Evolutionary conservation across 2,329 filamentous ascomycete genomes (phyloP).

Genomic region (Aspergillus felis): DNA sequence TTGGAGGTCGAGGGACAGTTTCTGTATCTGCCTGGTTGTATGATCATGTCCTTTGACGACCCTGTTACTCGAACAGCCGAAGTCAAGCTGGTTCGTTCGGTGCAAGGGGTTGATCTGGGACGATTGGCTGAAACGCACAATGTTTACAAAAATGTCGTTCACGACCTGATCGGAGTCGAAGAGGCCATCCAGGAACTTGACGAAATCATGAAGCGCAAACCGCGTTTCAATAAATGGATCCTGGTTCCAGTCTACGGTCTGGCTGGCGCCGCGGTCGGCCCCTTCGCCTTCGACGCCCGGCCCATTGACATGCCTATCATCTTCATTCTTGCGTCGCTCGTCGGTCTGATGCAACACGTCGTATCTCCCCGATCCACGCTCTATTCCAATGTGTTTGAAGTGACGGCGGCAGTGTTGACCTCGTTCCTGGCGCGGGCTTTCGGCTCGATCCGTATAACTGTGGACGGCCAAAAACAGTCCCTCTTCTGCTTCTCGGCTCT

Average conservation of each 20-base stretch:
- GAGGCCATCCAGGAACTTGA: conserved; percentile 39
- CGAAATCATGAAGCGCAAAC: conserved; percentile 52
- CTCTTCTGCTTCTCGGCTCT: conserved; percentile 67
- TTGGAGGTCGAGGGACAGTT: conserved; percentile 86
- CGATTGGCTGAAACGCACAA: conserved; percentile 40
- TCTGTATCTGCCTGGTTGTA: conserved; percentile 60
- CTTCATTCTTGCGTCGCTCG: conserved; percentile 68
- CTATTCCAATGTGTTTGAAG: conserved; percentile 60
- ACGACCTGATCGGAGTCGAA: conserved; percentile 41
- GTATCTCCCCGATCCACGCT: conserved; percentile 71
- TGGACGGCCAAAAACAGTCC: conserved; percentile 15
- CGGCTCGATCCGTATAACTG: conserved; percentile 54
- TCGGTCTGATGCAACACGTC: conserved; percentile 70
- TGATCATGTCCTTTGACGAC: conserved; percentile 65
- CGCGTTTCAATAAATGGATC: conserved; percentile 51
- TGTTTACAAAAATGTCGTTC: conserved; percentile 44
- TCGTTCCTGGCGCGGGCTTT: conserved; percentile 65
- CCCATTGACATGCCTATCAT: conserved; percentile 73
- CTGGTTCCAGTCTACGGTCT: conserved; percentile 67
- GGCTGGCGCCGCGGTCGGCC: conserved; percentile 69
- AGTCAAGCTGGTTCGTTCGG: conserved; percentile 38
- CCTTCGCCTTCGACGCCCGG: conserved; percentile 72
- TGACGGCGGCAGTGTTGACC: conserved; percentile 59
- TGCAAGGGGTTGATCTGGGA: conserved; percentile 39
- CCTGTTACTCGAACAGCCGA: conserved; percentile 41